These are phyloP conservation scores for Cordyceps pruinosa DNA, from an alignment of 2,329 filamentous ascomycete genomes.

Conservation along the genomic window DNA sequence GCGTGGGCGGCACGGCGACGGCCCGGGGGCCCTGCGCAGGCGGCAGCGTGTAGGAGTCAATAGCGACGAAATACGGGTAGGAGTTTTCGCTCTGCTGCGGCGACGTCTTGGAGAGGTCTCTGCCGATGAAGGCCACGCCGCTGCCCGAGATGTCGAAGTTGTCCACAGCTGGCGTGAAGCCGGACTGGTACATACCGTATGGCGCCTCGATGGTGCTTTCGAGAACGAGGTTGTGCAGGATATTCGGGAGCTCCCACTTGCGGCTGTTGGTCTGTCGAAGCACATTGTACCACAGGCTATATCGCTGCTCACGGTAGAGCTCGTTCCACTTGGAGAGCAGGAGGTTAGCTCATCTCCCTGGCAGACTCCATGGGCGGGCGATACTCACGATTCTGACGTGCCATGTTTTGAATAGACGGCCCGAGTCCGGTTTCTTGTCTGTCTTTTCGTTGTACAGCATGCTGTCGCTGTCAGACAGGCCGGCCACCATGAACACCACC, in stretches of 20 bases:
- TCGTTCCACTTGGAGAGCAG: constrained; percentile 25
- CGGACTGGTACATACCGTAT: constrained; percentile 19
- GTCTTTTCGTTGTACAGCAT: constrained; percentile 26
- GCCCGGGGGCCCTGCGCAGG: constrained; percentile 17
- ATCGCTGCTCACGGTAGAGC: constrained; percentile 24
- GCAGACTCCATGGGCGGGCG: too few species aligned
- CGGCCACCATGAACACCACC: constrained; percentile 30
- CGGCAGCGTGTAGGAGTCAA: constrained; percentile 25
- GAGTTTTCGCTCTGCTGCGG: constrained; percentile 14
- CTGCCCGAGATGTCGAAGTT: constrained; percentile 28
- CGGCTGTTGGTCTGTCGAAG: constrained; percentile 20
- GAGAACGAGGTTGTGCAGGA: constrained; percentile 28
- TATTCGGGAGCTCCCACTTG: constrained; percentile 24
- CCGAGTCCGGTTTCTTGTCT: constrained; percentile 21
- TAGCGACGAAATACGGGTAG: constrained; percentile 26
- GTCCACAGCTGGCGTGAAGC: constrained; percentile 14
- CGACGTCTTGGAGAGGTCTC: constrained; percentile 14
- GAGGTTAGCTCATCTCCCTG: too few species aligned
- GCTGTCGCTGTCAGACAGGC: constrained; percentile 25
- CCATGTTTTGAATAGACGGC: constrained; percentile 28
- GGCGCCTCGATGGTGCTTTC: constrained; percentile 27
- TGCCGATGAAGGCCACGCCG: constrained; percentile 30
- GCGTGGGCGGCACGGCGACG: constrained; percentile 17
- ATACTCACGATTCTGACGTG: constrained; percentile 27
- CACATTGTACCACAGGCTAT: constrained; percentile 33